A percentile compares a stretch with the other conserved stretches of the same genome.
These are phyloP conservation scores for Heterobasidion parviporum DNA, from an alignment of 1,284 basidiomycete genomes.

Conservation along the genomic window DNA sequence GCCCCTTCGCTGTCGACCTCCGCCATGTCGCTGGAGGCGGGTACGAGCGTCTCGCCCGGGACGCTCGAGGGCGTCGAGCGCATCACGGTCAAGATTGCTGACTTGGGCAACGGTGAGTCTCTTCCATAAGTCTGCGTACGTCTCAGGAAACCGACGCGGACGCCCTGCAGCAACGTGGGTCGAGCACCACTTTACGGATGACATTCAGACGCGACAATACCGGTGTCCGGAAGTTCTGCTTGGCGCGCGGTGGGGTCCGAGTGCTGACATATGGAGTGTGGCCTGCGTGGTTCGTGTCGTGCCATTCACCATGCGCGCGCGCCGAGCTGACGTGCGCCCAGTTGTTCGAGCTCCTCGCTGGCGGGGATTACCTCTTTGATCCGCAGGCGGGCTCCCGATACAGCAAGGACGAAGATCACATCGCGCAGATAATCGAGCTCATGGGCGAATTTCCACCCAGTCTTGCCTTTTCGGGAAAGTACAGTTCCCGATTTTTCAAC, in stretches of 20 bases:
- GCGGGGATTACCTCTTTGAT: conserved; percentile 88
- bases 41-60: conserved; percentile 9
- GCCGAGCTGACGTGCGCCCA: conserved; percentile 21
- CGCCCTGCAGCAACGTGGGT: conserved; percentile 62
- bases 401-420: conserved; percentile 97
- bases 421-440: conserved; percentile 97
- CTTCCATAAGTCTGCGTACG: conserved; percentile 1
- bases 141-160: conserved; percentile 9
- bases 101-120: conserved; percentile 81
- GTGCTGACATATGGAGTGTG: conserved; percentile 95
- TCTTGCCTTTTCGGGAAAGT: conserved; percentile 88
- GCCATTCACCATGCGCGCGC: background rate
- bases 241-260: conserved; percentile 90
- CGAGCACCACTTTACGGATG: conserved; percentile 91
- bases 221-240: conserved; percentile 96
- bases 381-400: conserved; percentile 69
- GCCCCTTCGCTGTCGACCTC: conserved; percentile 14
- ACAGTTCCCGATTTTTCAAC: conserved; percentile 93
- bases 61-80: conserved; percentile 48
- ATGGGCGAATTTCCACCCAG: conserved; percentile 84
- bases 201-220: conserved; percentile 96
- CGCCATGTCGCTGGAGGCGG: conserved; percentile 31
- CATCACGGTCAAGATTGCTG: conserved; percentile 98
- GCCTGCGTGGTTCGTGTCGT: conserved; percentile 75
- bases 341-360: conserved; percentile 89